Evolutionary conservation across 2,329 filamentous ascomycete genomes (phyloP), one percentile per base, ranked within the genome.

Genomic region (Nothopassalora personata): DNA sequence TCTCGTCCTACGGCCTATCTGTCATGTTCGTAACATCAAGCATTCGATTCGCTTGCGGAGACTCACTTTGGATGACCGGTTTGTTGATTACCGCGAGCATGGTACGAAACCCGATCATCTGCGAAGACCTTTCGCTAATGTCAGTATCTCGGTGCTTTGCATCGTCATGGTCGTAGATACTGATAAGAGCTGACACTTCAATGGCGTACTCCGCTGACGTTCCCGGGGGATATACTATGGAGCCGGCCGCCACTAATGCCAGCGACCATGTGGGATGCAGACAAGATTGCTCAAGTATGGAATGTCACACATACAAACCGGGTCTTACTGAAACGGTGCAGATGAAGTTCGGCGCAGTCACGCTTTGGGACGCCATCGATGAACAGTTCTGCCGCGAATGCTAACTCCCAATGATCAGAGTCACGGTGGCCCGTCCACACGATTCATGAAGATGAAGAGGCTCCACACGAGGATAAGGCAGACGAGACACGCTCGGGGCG

Each of bases 21-120:
- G 55, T 33, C 19, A 45, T 56, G 11, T 61, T 58, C 18, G 59
- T 61, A 5, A 10, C 31, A 5, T 10, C 43, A 6, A 54, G 59
- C 19, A 56, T 56, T 56, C 31, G 28, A 56, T 58, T 13, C 55
- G 59, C 7, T 34, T 48, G n/a, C 34, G 45, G 13, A 46, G 48
- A 33, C 34, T 53, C 4, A 39, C 43, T 8, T 51, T 46, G 36
- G 54, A 62, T 55, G 60, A 62, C 52, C 55, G 58, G 54, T 23
- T 60, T n/a, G 54, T 19, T 60, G 23, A 39, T 60, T n/a, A 18
- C 53, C 19, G 50, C 36, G 9, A 60, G 54, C 43, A 55, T 67
- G 55, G 55, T 53, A 46, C 15, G 49, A 4, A 31, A 31, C 39
- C 34, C 7, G 51, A 11, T 18, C 19, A 19, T 4, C 18, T 47